Conservation (phyloP, 2,329 filamentous ascomycete species). For the Xylariaceae sp. region DNA sequence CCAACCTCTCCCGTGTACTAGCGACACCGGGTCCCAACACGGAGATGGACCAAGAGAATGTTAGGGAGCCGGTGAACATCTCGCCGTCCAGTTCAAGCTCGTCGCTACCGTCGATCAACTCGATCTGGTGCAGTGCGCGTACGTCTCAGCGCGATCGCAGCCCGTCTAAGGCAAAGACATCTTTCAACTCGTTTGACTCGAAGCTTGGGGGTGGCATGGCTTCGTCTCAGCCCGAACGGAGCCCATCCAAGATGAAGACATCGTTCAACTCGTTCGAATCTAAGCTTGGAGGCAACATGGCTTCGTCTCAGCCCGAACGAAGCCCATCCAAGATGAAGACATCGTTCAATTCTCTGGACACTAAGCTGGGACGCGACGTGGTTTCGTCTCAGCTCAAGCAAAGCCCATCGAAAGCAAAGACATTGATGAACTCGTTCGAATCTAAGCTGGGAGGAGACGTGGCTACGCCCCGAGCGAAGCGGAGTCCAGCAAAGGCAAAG, state of each 20-base stretch:
- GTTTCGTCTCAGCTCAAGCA: too few species aligned
- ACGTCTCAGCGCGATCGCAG: constrained; percentile 36
- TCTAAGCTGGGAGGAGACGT: too few species aligned
- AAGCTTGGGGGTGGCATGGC: constrained; percentile 39
- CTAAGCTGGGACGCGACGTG: too few species aligned
- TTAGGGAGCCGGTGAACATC: neutral
- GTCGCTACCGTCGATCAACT: constrained; percentile 26
- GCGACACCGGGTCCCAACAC: constrained; percentile 14
- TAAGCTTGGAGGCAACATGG: too few species aligned
- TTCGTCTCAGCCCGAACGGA: constrained; percentile 33
- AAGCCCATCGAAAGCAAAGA: too few species aligned
- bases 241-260: too few species aligned
- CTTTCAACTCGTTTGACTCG: constrained; percentile 28
- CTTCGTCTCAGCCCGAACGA: too few species aligned
- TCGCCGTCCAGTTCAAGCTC: constrained; percentile 21
- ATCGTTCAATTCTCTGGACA: too few species aligned
- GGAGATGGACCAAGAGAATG: neutral
- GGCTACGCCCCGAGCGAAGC: constrained; percentile 33
- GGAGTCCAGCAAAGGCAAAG: constrained; percentile 32
- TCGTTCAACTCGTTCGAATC: too few species aligned
- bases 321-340: too few species aligned
- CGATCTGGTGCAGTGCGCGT: constrained; percentile 39
- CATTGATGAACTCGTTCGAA: too few species aligned
- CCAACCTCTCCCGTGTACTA: neutral
- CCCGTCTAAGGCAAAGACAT: constrained; percentile 28